Conservation (phyloP, 2,329 filamentous ascomycete genomes). For the Cercospora citrullina region DNA sequence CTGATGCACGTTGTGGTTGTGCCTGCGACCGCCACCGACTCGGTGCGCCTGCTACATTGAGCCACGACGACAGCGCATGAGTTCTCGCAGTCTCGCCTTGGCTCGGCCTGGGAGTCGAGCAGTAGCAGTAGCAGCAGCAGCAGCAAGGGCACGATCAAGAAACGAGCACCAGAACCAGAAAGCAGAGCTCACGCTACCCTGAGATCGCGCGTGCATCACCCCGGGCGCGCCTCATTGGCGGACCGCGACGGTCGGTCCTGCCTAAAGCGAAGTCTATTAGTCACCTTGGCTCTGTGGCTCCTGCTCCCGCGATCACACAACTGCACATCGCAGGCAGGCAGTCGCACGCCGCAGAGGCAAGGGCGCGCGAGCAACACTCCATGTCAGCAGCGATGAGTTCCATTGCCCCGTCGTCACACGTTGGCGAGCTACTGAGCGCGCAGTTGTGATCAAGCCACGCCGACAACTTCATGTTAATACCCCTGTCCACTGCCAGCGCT, state of each 20-base stretch:
- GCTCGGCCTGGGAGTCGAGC: neutral
- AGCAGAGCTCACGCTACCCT: neutral
- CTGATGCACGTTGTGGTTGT: neutral
- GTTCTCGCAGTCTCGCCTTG: neutral
- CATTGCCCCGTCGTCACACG: neutral
- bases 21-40: neutral
- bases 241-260: neutral
- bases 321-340: neutral
- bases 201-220: neutral
- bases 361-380: neutral
- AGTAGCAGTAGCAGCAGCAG: neutral
- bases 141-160: neutral
- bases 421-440: neutral
- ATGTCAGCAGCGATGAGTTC: neutral
- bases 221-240: neutral
- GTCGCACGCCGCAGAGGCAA: neutral
- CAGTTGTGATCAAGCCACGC: neutral
- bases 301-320: neutral
- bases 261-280: neutral
- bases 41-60: neutral
- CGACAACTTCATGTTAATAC: neutral
- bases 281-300: neutral
- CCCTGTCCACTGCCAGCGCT: neutral
- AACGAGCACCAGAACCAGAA: neutral
- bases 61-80: neutral